Base-by-base conservation (phyloP, 2,329 filamentous ascomycete species). In the Aspergillus versicolor region DNA sequence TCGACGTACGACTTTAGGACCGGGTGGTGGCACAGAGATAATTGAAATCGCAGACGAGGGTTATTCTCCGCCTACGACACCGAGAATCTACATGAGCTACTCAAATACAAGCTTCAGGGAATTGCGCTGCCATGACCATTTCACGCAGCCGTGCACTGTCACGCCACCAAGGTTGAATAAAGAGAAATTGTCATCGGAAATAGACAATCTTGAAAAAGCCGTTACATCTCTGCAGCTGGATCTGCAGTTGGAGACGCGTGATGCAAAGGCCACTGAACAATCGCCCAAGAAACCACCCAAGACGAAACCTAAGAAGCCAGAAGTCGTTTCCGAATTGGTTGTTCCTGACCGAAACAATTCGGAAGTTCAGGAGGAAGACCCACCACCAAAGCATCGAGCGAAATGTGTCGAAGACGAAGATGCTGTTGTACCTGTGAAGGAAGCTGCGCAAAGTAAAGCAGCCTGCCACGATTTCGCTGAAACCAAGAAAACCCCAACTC, bases 41-140 rank as follows among this genome's bases (percentile, higher is more conserved):
- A 22, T 61, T 19, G 54, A 58, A 6, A 11, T 52, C 4, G 42
- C 54, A 41, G 61, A 15, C 19, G 15, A 52, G 22, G 61, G 58
- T 21, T 40, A 30, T 19, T 32, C 49, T 9, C 52, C 61, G 12
- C 45, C 59, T 27, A 15, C 54, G 7, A 19, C 41, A n/a, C 46
- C 38, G 12, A 56, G 52, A 38, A 58, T 67, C 27, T 65, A 50
- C 15, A 61, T 70, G 22, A 70, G 65, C 34, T 67, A 66, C 50
- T 67, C 66, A n/a, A 62, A 64, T 54, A 53, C 60, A 17, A 62
- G 56, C 13, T 63, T 61, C 34, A 57, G 56, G 13, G 52, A 52
- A 38, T 27, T 24, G 27, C 41, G 37, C 22, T 58, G 50, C 12
- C 45, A 50, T 49, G 30, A 21, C 3, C 38, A 49, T 41, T 40